phyloP scores from a whole-genome alignment of 805 yeast species.

The Ogataea pilisensis region DNA sequence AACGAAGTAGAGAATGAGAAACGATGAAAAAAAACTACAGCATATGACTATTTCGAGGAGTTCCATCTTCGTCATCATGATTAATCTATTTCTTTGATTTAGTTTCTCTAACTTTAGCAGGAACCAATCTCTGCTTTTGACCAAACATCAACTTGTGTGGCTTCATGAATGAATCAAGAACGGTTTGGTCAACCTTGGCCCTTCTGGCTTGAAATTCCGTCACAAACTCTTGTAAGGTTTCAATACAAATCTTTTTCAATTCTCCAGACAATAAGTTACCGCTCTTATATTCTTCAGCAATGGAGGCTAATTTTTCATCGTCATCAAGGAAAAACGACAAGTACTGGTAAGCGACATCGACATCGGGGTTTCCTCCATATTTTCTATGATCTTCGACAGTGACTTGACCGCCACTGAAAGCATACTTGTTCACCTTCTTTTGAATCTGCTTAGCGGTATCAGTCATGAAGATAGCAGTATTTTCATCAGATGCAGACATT shows the following conservation, averaged over 20 bases:
- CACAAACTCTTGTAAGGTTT: conserved; percentile 74
- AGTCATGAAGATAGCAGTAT: conserved; percentile 90
- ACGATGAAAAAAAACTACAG: background rate
- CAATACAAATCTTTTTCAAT: conserved; percentile 83
- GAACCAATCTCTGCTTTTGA: conserved; percentile 65
- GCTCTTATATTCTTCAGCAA: conserved; percentile 60
- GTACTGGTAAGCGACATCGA: conserved; percentile 94
- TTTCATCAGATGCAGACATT: conserved; percentile 93
- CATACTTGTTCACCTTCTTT: conserved; percentile 93
- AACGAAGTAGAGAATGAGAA: background rate
- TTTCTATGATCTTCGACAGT: conserved; percentile 86
- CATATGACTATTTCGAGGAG: too few relatives aligned
- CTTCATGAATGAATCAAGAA: conserved; percentile 68
- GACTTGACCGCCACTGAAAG: conserved; percentile 91
- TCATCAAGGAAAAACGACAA: conserved; percentile 85
- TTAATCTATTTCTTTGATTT: conserved; percentile 29
- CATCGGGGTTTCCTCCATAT: conserved; percentile 90
- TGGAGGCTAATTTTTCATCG: conserved; percentile 65
- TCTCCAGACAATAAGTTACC: conserved; percentile 92
- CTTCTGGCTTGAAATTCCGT: conserved; percentile 79
- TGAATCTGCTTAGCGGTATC: conserved; percentile 90
- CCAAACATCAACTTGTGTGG: conserved; percentile 83
- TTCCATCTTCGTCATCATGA: too few relatives aligned
- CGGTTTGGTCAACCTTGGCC: conserved; percentile 55
- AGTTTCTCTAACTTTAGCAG: conserved; percentile 52